Percentiles rank a stretch among this genome's conserved stretches.
Conservation (phyloP, 352 stramenopile genomes). For the Globisporangium apiculatum region DNA sequence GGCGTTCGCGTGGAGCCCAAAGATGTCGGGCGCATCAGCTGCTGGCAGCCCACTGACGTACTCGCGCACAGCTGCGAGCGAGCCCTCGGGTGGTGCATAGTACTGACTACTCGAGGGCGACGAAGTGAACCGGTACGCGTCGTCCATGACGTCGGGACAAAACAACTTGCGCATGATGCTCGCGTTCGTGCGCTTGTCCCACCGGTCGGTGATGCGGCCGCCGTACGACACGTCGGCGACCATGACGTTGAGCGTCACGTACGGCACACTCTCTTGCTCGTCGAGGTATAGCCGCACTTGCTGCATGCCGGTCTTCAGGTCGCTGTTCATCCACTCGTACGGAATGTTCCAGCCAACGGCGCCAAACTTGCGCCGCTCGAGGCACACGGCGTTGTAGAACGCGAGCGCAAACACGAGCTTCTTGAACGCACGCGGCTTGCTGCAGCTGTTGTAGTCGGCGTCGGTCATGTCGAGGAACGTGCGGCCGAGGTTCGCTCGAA, state of each 20-base stretch:
- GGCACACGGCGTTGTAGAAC: conserved; percentile 94
- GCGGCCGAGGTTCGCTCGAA: conserved; percentile 89
- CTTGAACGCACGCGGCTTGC: conserved; percentile 87
- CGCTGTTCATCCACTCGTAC: conserved; percentile 96
- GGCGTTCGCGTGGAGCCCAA: conserved; percentile 91
- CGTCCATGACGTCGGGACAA: conserved; percentile 72
- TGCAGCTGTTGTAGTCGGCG: conserved; percentile 80
- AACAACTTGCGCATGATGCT: conserved; percentile 93
- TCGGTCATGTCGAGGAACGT: conserved; percentile 92
- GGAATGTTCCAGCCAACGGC: conserved; percentile 94
- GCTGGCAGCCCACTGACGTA: conserved; percentile 81
- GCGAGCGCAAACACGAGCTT: conserved; percentile 88
- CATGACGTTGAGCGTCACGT: conserved; percentile 92
- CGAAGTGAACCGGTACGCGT: conserved; percentile 83
- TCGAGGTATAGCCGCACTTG: conserved; percentile 91
- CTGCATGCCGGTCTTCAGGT: conserved; percentile 92
- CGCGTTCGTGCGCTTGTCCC: conserved; percentile 93
- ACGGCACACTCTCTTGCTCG: conserved; percentile 90
- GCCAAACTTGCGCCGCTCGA: conserved; percentile 92
- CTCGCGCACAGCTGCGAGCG: conserved; percentile 51
- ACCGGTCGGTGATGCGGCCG: conserved; percentile 91
- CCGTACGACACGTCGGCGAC: conserved; percentile 95
- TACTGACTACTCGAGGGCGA: conserved; percentile 45
- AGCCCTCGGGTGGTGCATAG: conserved; percentile 65
- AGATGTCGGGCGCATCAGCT: conserved; percentile 87